phyloP scores from a whole-genome alignment of 2,329 filamentous ascomycete species.

The Dactylellina cionopaga region DNA sequence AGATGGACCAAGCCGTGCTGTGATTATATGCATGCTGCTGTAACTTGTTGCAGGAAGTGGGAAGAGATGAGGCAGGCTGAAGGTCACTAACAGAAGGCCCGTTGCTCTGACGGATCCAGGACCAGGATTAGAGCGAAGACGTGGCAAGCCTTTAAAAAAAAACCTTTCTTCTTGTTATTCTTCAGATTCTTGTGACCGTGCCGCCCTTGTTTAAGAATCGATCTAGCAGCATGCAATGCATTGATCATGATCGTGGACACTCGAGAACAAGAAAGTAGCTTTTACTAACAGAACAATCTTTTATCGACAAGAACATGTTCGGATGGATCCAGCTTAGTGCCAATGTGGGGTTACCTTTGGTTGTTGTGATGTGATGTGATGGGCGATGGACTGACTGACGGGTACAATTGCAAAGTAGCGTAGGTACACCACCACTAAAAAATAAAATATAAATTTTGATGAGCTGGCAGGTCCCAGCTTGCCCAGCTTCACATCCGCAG shows the following conservation, averaged over 20 bases:
- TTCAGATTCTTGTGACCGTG: background rate
- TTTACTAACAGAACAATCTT: too few species aligned
- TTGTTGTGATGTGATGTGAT: constrained; percentile 53
- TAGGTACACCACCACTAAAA: too few species aligned
- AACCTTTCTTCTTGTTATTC: constrained; percentile 7
- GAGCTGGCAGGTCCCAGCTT: constrained; percentile 51
- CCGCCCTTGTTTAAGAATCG: constrained; percentile 19
- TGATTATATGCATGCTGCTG: constrained; percentile 52
- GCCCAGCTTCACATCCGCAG: constrained; percentile 42
- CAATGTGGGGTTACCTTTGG: constrained; percentile 51
- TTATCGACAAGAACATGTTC: constrained; percentile 40
- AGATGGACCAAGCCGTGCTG: constrained; percentile 51
- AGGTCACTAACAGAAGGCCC: constrained; percentile 33
- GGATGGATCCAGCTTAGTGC: constrained; percentile 25
- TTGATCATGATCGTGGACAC: background rate
- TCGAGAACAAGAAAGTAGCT: too few species aligned
- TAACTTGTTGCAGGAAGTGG: constrained; percentile 52
- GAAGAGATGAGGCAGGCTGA: constrained; percentile 53
- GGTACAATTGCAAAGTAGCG: too few species aligned
- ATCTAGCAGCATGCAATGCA: constrained; percentile 26
- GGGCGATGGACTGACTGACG: constrained; percentile 18
- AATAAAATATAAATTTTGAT: too few species aligned
- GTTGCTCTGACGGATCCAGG: constrained; percentile 18
- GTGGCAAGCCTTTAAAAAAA: constrained; percentile 38
- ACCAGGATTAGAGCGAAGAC: constrained; percentile 40